phyloP scores from a whole-genome alignment of 2,329 filamentous ascomycete species.

The Samsoniella hepiali region DNA sequence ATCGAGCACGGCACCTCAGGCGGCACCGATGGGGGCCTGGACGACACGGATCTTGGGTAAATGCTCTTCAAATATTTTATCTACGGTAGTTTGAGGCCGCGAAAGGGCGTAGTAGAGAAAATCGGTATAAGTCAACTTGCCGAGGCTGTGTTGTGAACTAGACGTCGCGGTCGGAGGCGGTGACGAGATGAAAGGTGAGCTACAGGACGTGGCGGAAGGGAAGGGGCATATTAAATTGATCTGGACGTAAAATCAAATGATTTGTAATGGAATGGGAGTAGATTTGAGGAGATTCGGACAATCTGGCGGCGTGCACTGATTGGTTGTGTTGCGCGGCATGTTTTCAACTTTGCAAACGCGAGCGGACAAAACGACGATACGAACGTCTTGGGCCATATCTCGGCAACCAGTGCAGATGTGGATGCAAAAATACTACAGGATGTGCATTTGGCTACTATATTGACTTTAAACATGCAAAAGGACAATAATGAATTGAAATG shows the following conservation, averaged over 20 bases:
- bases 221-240: not conserved
- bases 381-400: not conserved
- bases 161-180: conserved; percentile 8
- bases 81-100: not conserved
- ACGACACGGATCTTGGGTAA: not conserved
- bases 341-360: conserved; percentile 17
- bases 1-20: not conserved
- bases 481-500: conserved; percentile 1
- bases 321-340: not conserved
- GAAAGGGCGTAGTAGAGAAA: not conserved
- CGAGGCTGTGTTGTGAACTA: not conserved
- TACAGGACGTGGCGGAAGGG: not conserved
- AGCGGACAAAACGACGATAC: conserved; percentile 18
- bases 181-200: not conserved
- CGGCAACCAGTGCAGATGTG: not conserved
- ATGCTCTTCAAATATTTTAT: not conserved
- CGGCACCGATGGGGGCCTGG: not conserved
- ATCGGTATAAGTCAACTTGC: conserved; percentile 17
- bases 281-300: not conserved
- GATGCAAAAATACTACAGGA: conserved; percentile 9
- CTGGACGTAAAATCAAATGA: not conserved
- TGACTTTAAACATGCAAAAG: conserved; percentile 4
- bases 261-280: not conserved
- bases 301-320: not conserved
- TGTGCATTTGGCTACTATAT: not conserved